Evolutionary conservation across 305 asterid species (phyloP).

Genomic region (Fraxinus dipetala): DNA sequence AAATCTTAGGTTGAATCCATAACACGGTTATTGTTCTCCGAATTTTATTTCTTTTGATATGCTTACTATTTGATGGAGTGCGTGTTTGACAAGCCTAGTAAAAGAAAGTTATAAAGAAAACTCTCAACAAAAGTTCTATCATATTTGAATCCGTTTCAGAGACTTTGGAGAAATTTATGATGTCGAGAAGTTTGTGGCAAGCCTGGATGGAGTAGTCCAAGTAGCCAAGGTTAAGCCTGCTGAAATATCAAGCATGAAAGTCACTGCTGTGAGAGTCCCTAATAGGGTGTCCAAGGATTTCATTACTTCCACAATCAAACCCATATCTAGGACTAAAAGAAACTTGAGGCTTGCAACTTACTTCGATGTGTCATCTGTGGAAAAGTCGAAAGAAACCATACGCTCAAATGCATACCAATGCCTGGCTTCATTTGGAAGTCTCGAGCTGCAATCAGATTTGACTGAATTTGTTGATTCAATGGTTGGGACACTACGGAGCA

Average conservation of each 20-base stretch:
- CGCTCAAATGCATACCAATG: constrained; percentile 38
- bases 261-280: constrained; percentile 36
- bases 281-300: constrained; percentile 33
- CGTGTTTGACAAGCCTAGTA: neutral
- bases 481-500: constrained; percentile 53
- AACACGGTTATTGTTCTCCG: neutral
- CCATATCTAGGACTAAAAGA: constrained; percentile 36
- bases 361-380: constrained; percentile 27
- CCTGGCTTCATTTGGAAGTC: constrained; percentile 51
- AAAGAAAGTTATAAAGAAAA: neutral
- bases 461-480: constrained; percentile 39
- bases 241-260: constrained; percentile 26
- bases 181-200: constrained; percentile 38
- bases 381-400: neutral
- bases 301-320: constrained; percentile 42
- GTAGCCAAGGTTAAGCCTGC: constrained; percentile 26
- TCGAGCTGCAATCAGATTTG: constrained; percentile 31
- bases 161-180: constrained; percentile 60
- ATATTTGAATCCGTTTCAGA: constrained; percentile 32
- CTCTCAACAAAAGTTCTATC: neutral
- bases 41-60: neutral
- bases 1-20: neutral
- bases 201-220: constrained; percentile 43
- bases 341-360: constrained; percentile 44
- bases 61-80: neutral